Base-by-base conservation (phyloP, 2,329 filamentous ascomycete species). In the Cyphellophora europaea region DNA sequence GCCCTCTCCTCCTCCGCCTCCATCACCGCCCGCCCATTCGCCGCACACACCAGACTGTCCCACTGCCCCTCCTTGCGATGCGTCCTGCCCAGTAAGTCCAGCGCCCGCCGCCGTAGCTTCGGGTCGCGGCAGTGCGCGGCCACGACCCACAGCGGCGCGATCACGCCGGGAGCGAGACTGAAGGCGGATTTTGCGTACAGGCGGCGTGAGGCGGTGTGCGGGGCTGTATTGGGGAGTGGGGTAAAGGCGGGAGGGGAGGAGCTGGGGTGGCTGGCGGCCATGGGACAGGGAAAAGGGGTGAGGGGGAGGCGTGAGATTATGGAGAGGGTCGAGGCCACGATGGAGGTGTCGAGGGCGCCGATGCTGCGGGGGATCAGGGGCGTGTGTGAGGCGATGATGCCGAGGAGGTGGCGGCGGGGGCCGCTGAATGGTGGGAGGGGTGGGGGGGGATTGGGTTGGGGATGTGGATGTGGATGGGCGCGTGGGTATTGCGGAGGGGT, bases 51-150 rank as follows among this genome's bases (percentile, higher is more conserved):
- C 21, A 25, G 8, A 8, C 8, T 8, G 21, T 25, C 21, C 21
- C 21, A 25, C 21, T 25, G 21, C n/a, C 21, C 21, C n/a, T 25
- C 21, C 21, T 25, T 25, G 21, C 21, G 21, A 25, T 25, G 21
- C n/a, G 8, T 25, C 8, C 8, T 8, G 8, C n/a, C 21, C 8
- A 25, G 21, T n/a, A 25, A n/a, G 8, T n/a, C 8, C 8, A 25
- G 21, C 8, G 21, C 21, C 8, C 21, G 8, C 21, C 21, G 21
- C 8, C 21, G 21, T 8, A 25, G 8, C 8, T n/a, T n/a, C 8
- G 21, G 21, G n/a, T 25, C n/a, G 21, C 21, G 21, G 21, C 21
- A 25, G n/a, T 25, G 8, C 8, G 8, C n/a, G 21, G 21, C 21
- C 8, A n/a, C n/a, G 21, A 25, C n/a, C 8, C 8, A 25, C 21